Evolutionary conservation across 2,329 filamentous ascomycete species (phyloP).

Genomic region (Emmonsia crescens): DNA sequence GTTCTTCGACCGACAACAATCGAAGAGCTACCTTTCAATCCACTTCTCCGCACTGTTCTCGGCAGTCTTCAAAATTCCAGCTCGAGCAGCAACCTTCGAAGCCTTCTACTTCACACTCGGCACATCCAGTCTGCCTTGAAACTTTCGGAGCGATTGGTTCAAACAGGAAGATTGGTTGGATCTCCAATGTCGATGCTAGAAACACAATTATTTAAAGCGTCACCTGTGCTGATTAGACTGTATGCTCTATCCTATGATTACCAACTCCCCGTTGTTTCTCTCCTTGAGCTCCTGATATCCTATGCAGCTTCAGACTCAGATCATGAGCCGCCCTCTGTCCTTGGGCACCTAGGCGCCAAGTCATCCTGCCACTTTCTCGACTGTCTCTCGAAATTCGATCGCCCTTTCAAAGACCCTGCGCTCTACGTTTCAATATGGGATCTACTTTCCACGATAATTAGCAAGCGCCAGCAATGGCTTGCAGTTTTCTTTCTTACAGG

Average conservation of each 20-base stretch:
- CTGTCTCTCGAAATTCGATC: constrained; percentile 64
- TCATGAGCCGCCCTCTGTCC: constrained; percentile 81
- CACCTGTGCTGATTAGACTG: constrained; percentile 64
- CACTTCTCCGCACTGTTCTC: constrained; percentile 60
- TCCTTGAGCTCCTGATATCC: constrained; percentile 64
- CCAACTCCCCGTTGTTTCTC: constrained; percentile 52
- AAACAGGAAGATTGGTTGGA: constrained; percentile 54
- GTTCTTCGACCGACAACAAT: constrained; percentile 62
- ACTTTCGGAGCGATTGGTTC: constrained; percentile 60
- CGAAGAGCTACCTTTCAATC: constrained; percentile 63
- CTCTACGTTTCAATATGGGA: constrained; percentile 67
- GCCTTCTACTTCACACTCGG: constrained; percentile 45
- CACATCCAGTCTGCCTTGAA: constrained; percentile 55
- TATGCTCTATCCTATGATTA: constrained; percentile 60
- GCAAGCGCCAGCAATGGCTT: constrained; percentile 90
- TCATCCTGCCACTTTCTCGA: constrained; percentile 76
- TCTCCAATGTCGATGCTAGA: constrained; percentile 57
- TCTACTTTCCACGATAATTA: constrained; percentile 74
- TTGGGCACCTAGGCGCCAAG: constrained; percentile 75
- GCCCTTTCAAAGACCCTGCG: constrained; percentile 54
- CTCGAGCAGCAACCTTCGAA: constrained; percentile 51
- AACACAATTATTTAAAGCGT: constrained; percentile 67
- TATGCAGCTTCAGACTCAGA: constrained; percentile 51
- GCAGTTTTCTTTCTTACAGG: constrained; percentile 87
- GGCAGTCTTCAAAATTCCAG: constrained; percentile 49